Evolutionary conservation across 2,329 filamentous ascomycete genomes (phyloP), one percentile per base, ranked within the genome.

Genomic region (Paraphaeosphaeria minitans): DNA sequence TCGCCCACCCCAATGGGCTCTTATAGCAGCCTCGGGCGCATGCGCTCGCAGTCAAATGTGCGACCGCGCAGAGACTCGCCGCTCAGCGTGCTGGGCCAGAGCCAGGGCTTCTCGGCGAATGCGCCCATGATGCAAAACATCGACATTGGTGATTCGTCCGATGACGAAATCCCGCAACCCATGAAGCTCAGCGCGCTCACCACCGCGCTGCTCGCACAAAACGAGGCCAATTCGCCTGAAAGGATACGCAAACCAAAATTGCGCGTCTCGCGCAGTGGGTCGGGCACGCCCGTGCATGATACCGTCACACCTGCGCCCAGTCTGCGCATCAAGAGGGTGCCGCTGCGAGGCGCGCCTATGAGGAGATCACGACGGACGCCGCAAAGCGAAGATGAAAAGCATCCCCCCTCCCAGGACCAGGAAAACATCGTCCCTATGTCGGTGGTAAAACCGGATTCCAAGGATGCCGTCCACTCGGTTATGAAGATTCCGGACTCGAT

Each of bases 151-250:
- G 93, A 97, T 73, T 97, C 92, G 81, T 97, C 93, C 24, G 94
- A 97, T 78, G 94, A 97, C 71, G 94, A 97, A 78, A 91, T 96
- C 29, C 89, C 92, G 66, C 71, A 79, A 54, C 93, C 93, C 69
- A 92, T 95, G 86, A 96, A 95, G 80, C 90, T 97, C 74, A 97
- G 93, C 75, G 93, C 93, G 69, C 86, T 95, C 66, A 96, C 94
- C 50, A 94, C 95, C 73, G 93, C 92, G 21, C 82, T 97, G 16
- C 83, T 97, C 50, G 77, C 77, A 22, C 81, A 82, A 55, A 78
- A 80, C 57, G 81, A 81, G 41, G 68, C 76, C 70, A 73, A 69
- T 22, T 77, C 75, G 37, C 75, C 76, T 7, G 72, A 76, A 53
- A 75, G 72, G 64, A 57, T 60, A 41, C 64, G 74, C 41, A 74